Evolutionary conservation across 352 stramenopile genomes (phyloP).

Genomic region (Phytophthora megakarya): DNA sequence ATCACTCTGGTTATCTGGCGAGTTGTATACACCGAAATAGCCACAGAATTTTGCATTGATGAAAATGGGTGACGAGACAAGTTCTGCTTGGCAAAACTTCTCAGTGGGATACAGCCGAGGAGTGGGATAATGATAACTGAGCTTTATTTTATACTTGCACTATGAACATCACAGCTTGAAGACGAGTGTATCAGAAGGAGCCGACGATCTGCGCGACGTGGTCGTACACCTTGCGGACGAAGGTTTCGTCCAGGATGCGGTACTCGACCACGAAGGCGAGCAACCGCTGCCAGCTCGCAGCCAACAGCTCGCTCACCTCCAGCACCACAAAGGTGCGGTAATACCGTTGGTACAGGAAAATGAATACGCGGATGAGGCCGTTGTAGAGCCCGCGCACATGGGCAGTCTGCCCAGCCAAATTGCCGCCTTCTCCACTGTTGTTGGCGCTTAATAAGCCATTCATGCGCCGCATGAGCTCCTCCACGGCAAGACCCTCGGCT

Average conservation of each 20-base stretch:
- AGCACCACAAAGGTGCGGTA: conserved; percentile 59
- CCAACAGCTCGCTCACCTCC: conserved; percentile 60
- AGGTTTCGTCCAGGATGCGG: conserved; percentile 59
- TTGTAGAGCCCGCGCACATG: conserved; percentile 63
- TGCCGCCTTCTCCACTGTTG: background rate
- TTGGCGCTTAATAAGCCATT: conserved; percentile 28
- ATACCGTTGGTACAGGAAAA: conserved; percentile 68
- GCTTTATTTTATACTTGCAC: conserved; percentile 36
- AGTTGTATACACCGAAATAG: conserved; percentile 16
- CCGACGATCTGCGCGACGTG: conserved; percentile 54
- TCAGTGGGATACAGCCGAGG: background rate
- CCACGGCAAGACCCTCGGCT: conserved; percentile 50
- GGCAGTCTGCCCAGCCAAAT: conserved; percentile 27
- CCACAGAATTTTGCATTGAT: background rate
- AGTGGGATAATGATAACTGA: conserved; percentile 21
- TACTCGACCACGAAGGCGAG: conserved; percentile 70
- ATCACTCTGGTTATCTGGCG: conserved; percentile 24
- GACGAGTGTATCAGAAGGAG: conserved; percentile 18
- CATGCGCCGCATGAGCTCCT: conserved; percentile 65
- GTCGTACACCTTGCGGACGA: conserved; percentile 61
- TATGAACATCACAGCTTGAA: conserved; percentile 3
- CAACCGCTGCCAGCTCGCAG: conserved; percentile 62
- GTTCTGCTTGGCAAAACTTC: background rate
- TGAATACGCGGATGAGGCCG: conserved; percentile 66
- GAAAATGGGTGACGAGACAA: conserved; percentile 7